These are phyloP conservation scores for Fragaria ananassa DNA, from an alignment of 306 rosid species.

Conservation along the genomic window DNA sequence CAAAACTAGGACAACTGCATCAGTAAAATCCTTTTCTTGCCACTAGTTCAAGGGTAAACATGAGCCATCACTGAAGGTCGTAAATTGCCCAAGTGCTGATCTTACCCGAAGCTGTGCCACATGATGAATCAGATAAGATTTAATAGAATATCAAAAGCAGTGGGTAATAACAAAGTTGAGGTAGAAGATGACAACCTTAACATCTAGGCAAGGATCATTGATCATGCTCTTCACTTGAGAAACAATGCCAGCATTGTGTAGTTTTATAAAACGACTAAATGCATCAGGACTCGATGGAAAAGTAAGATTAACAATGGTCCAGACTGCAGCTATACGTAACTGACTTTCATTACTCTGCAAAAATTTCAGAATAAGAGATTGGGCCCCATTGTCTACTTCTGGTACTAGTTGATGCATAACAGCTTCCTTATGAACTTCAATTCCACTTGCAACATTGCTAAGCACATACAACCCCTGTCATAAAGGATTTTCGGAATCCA, in stretches of 20 bases:
- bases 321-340: conserved; percentile 59
- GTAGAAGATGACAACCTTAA: conserved; percentile 50
- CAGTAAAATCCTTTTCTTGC: conserved; percentile 23
- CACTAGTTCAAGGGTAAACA: conserved; percentile 15
- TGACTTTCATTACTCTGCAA: conserved; percentile 58
- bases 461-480: conserved; percentile 77
- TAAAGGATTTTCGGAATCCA: conserved; percentile 13
- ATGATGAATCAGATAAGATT: conserved; percentile 20
- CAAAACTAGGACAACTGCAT: conserved; percentile 31
- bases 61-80: conserved; percentile 48
- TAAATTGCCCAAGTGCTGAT: conserved; percentile 56
- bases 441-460: conserved; percentile 73
- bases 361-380: conserved; percentile 51
- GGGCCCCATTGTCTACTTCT: conserved; percentile 40
- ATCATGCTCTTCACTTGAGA: conserved; percentile 70
- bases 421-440: conserved; percentile 74
- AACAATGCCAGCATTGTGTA: conserved; percentile 61
- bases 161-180: conserved; percentile 6
- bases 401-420: conserved; percentile 64
- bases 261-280: conserved; percentile 42
- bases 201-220: conserved; percentile 72
- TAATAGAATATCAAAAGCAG: conserved; percentile 7
- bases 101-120: conserved; percentile 67
- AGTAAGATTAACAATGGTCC: conserved; percentile 72
- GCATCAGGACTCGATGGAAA: conserved; percentile 60